These are phyloP conservation scores for Leccinum pachyderme DNA, from an alignment of 1,284 basidiomycete species.

Conservation along the genomic window DNA sequence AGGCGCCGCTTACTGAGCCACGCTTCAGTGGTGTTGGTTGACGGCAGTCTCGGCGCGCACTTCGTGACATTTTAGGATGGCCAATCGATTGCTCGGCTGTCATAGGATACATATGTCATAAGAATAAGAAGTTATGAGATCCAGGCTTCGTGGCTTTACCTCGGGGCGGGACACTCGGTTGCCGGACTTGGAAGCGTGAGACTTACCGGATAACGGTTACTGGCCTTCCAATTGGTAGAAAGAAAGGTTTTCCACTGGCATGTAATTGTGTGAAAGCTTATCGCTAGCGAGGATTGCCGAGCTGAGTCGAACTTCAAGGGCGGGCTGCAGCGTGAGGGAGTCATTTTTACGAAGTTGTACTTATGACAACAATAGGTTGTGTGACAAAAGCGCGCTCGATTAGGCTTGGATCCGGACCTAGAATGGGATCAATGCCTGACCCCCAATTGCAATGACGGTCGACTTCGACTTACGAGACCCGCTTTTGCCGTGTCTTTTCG, in stretches of 20 bases:
- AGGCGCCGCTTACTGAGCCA: constrained; percentile 9
- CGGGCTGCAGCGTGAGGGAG: neutral
- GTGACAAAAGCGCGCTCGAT: constrained; percentile 3
- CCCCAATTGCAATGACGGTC: constrained; percentile 26
- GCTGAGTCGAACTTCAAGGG: neutral
- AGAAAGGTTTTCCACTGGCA: neutral
- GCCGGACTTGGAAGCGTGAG: constrained; percentile 20
- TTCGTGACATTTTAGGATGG: constrained; percentile 3
- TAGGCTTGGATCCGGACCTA: constrained; percentile 14
- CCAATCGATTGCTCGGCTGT: constrained; percentile 3
- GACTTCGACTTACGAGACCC: constrained; percentile 38
- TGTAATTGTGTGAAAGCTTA: neutral
- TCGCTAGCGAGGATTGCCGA: neutral
- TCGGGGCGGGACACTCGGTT: constrained; percentile 14
- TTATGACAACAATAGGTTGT: constrained; percentile 2
- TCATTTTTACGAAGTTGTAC: neutral
- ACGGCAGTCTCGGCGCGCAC: constrained; percentile 10
- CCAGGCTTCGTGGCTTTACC: constrained; percentile 13
- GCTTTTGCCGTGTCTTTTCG: constrained; percentile 36
- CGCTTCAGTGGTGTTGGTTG: neutral
- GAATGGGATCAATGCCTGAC: constrained; percentile 18
- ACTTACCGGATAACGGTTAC: constrained; percentile 25
- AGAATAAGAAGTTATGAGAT: constrained; percentile 13
- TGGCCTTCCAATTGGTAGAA: constrained; percentile 15
- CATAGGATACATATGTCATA: constrained; percentile 9